Conservation (phyloP, 2,329 filamentous ascomycete genomes). For the Nemania bipapillata region DNA sequence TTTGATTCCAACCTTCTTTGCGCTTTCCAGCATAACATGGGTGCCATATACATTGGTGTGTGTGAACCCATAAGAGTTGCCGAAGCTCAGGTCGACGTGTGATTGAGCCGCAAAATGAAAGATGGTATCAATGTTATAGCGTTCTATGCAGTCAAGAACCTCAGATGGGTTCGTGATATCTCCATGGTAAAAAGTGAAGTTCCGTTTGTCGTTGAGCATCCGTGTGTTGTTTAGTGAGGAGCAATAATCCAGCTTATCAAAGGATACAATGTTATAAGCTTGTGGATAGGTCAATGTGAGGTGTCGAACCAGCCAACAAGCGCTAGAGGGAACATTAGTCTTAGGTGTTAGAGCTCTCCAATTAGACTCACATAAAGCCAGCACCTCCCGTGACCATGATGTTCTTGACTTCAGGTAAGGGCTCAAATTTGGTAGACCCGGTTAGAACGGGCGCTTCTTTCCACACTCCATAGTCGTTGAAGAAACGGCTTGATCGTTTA, state of each 20-base stretch:
- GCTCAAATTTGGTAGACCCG: slow-evolving; percentile 76
- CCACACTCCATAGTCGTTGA: slow-evolving; percentile 73
- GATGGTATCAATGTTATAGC: slow-evolving; percentile 79
- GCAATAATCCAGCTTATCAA: slow-evolving; percentile 87
- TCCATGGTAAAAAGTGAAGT: slow-evolving; percentile 83
- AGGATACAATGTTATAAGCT: slow-evolving; percentile 81
- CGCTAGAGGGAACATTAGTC: slow-evolving; percentile 61
- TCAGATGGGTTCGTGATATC: slow-evolving; percentile 78
- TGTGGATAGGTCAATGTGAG: slow-evolving; percentile 77
- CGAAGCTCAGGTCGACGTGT: slow-evolving; percentile 84
- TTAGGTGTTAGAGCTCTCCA: not conserved
- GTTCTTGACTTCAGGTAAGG: slow-evolving; percentile 75
- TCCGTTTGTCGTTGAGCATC: slow-evolving; percentile 71
- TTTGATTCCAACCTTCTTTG: slow-evolving; percentile 75
- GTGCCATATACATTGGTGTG: slow-evolving; percentile 85
- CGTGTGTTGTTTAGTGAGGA: slow-evolving; percentile 82
- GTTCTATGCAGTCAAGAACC: slow-evolving; percentile 76
- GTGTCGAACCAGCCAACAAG: slow-evolving; percentile 84
- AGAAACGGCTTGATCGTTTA: slow-evolving; percentile 56
- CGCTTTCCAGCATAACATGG: slow-evolving; percentile 82
- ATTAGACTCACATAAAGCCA: slow-evolving; percentile 78
- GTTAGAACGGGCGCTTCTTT: slow-evolving; percentile 75
- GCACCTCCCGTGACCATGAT: slow-evolving; percentile 87
- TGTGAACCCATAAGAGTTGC: slow-evolving; percentile 83
- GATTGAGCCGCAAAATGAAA: slow-evolving; percentile 89